Conservation (phyloP, 306 rosid genomes). For the Cicer yamashitae region DNA sequence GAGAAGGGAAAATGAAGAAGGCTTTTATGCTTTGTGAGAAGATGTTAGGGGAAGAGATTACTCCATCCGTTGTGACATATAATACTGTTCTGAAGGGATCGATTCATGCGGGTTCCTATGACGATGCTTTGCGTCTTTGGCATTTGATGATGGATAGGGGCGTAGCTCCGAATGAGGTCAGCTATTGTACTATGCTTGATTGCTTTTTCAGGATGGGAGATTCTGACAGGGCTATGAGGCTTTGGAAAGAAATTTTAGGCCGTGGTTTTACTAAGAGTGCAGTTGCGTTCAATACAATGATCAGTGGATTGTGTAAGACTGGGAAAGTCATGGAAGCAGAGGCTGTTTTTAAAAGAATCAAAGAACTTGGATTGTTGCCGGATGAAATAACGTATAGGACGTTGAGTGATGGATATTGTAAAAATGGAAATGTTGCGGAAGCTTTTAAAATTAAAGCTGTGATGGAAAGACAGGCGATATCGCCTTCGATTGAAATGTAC, state of each 20-base stretch:
- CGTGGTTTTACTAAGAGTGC: constrained; percentile 62
- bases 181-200: constrained; percentile 80
- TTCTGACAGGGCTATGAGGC: constrained; percentile 54
- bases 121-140: constrained; percentile 72
- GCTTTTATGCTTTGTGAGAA: constrained; percentile 62
- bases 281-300: constrained; percentile 72
- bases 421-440: constrained; percentile 62
- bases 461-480: constrained; percentile 60
- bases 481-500: constrained; percentile 76
- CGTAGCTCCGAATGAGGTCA: constrained; percentile 66
- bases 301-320: constrained; percentile 80
- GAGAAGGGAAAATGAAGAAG: constrained; percentile 46
- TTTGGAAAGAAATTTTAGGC: constrained; percentile 75
- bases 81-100: constrained; percentile 77
- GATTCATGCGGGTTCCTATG: constrained; percentile 53
- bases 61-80: constrained; percentile 68
- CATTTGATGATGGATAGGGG: constrained; percentile 63
- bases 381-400: constrained; percentile 79
- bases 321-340: constrained; percentile 72
- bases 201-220: constrained; percentile 70
- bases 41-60: constrained; percentile 63
- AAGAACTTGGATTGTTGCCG: constrained; percentile 71
- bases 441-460: constrained; percentile 70
- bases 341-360: constrained; percentile 69
- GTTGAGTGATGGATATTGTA: constrained; percentile 74